phyloP scores from a whole-genome alignment of 495 filamentous ascomycete species.

The Extremus antarcticus region DNA sequence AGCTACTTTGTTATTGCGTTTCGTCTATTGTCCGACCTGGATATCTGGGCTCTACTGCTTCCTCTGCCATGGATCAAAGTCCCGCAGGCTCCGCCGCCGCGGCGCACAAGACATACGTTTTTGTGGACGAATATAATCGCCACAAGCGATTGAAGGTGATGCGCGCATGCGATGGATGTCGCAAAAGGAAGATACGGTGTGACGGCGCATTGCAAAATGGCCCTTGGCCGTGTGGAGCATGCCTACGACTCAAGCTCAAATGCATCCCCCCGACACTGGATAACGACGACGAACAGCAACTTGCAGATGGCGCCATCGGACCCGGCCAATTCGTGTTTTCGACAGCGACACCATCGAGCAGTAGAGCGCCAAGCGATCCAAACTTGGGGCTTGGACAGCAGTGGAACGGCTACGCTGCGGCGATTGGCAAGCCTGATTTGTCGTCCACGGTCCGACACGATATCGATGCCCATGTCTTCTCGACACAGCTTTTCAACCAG shows the following conservation, averaged over 20 bases:
- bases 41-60: no score
- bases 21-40: no score
- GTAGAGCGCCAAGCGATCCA: not conserved
- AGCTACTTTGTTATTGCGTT: no score
- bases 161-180: conserved; percentile 95
- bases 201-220: conserved; percentile 91
- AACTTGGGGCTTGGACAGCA: not conserved
- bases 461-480: not conserved
- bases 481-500: conserved; percentile 1
- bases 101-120: conserved; percentile 84
- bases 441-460: not conserved
- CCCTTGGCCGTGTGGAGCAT: conserved; percentile 94
- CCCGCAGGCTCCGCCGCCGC: conserved; percentile 41
- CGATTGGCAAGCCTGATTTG: not conserved
- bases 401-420: not conserved
- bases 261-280: conserved; percentile 84
- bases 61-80: conserved; percentile 8
- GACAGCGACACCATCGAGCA: not conserved
- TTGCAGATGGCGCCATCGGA: not conserved
- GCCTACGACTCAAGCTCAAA: conserved; percentile 80
- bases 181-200: conserved; percentile 87
- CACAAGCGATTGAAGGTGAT: conserved; percentile 98
- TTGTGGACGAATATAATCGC: conserved; percentile 97
- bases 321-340: conserved; percentile 10
- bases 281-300: conserved; percentile 57